Conservation (phyloP, 768 basidiomycete genomes). For the Plicaturopsis crispa region DNA sequence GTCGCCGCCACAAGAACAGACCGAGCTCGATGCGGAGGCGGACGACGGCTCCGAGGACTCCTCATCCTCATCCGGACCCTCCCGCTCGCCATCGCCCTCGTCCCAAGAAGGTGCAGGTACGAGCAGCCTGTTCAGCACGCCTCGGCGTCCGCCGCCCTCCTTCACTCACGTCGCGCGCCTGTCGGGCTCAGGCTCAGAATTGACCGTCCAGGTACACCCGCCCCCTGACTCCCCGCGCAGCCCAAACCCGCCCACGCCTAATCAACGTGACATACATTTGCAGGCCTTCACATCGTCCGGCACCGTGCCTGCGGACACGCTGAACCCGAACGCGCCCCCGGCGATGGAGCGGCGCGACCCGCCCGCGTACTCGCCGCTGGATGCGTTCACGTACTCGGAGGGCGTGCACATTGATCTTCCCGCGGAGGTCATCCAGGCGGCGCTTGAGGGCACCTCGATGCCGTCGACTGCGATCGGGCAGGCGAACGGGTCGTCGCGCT, state of each 20-base stretch:
- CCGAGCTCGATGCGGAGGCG: conserved; percentile 20
- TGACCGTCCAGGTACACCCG: conserved; percentile 64
- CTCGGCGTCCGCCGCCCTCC: conserved; percentile 57
- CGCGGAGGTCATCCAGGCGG: conserved; percentile 86
- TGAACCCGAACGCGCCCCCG: conserved; percentile 22
- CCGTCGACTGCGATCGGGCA: conserved; percentile 54
- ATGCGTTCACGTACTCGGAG: conserved; percentile 75
- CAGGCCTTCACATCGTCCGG: conserved; percentile 42
- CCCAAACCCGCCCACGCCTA: conserved; percentile 82
- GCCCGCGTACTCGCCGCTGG: conserved; percentile 84
- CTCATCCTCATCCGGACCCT: conserved; percentile 27
- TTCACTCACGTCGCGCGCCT: conserved; percentile 61
- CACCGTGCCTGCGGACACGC: background rate
- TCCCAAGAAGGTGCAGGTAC: conserved; percentile 61
- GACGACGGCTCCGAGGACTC: conserved; percentile 21
- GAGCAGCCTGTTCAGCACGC: conserved; percentile 72
- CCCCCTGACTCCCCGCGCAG: conserved; percentile 75
- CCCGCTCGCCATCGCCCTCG: conserved; percentile 54
- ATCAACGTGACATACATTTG: conserved; percentile 74
- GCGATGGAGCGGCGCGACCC: conserved; percentile 55
- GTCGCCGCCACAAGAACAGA: conserved; percentile 23
- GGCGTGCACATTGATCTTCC: conserved; percentile 93
- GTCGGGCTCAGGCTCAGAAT: conserved; percentile 59
- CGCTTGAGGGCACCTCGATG: conserved; percentile 66
- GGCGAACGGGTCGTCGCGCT: conserved; percentile 30